Conservation (phyloP, 2,329 filamentous ascomycete species). For the Penicillium sp. region DNA sequence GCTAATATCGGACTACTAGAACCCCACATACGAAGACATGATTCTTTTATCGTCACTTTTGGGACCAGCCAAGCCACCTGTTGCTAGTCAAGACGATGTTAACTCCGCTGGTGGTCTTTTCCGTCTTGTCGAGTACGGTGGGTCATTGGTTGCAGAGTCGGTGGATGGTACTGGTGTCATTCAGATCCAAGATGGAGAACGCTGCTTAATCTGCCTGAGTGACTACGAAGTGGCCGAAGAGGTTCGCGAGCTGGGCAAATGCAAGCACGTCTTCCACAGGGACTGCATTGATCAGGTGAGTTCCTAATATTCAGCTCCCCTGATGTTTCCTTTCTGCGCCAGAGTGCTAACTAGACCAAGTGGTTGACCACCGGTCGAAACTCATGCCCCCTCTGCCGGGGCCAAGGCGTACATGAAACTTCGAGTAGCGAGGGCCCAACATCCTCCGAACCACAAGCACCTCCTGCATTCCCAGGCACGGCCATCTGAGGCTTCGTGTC, state of each 20-base stretch:
- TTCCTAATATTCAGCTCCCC: constrained; percentile 8
- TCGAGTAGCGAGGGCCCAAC: constrained; percentile 16
- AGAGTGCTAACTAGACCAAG: constrained; percentile 47
- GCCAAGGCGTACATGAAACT: constrained; percentile 48
- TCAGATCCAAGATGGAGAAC: constrained; percentile 53
- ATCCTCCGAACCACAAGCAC: constrained; percentile 6
- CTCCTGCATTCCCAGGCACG: constrained; percentile 12
- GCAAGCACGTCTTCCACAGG: constrained; percentile 68
- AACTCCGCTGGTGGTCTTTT: constrained; percentile 65
- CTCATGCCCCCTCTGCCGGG: constrained; percentile 43
- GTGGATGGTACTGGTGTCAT: constrained; percentile 43
- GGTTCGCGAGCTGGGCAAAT: constrained; percentile 64
- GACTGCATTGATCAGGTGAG: constrained; percentile 72
- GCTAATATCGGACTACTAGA: constrained; percentile 36
- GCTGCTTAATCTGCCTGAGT: constrained; percentile 69
- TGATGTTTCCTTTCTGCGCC: constrained; percentile 10
- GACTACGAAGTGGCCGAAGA: constrained; percentile 68
- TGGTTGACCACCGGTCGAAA: constrained; percentile 65
- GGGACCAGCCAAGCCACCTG: constrained; percentile 70
- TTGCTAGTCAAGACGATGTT: constrained; percentile 68
- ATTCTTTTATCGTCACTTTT: constrained; percentile 68
- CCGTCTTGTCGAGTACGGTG: constrained; percentile 51
- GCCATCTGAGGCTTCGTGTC: constrained; percentile 6
- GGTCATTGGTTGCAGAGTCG: constrained; percentile 53
- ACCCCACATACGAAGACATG: constrained; percentile 74